Conservation (phyloP, 2,329 filamentous ascomycete species). For the Colletotrichum lupini region DNA sequence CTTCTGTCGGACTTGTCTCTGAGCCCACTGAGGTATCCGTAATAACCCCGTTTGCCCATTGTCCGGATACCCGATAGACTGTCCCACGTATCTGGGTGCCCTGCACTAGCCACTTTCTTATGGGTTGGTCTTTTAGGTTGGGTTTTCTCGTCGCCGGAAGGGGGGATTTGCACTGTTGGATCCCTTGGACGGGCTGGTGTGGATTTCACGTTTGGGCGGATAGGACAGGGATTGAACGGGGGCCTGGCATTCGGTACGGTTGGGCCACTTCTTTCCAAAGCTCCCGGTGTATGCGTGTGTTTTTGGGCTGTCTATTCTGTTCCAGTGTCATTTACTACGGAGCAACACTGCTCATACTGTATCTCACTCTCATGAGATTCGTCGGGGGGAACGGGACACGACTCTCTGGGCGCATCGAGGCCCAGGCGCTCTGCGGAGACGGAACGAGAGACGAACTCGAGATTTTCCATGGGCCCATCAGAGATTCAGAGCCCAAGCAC, state of each 20-base stretch:
- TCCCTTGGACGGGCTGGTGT: neutral
- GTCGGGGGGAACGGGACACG: neutral
- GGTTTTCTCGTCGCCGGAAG: neutral
- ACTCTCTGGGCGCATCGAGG: conserved; percentile 13
- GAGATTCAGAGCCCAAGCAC: neutral
- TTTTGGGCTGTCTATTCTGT: neutral
- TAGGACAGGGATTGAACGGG: neutral
- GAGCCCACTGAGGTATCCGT: neutral
- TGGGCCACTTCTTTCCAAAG: neutral
- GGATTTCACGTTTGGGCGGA: neutral
- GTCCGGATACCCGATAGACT: neutral
- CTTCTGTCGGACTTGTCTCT: neutral
- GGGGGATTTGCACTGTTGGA: neutral
- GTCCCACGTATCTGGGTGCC: neutral
- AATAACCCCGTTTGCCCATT: neutral
- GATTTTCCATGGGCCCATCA: neutral
- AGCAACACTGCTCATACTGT: neutral
- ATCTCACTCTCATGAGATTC: neutral
- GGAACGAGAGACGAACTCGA: conserved; percentile 11
- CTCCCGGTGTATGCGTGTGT: neutral
- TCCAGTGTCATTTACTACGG: neutral
- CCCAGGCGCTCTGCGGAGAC: conserved; percentile 5
- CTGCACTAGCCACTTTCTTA: conserved; percentile 2
- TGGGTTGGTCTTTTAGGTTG: conserved; percentile 4
- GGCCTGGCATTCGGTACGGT: neutral